Evolutionary conservation across 768 basidiomycete species (phyloP).

Genomic region (Termitomyces titanicus): DNA sequence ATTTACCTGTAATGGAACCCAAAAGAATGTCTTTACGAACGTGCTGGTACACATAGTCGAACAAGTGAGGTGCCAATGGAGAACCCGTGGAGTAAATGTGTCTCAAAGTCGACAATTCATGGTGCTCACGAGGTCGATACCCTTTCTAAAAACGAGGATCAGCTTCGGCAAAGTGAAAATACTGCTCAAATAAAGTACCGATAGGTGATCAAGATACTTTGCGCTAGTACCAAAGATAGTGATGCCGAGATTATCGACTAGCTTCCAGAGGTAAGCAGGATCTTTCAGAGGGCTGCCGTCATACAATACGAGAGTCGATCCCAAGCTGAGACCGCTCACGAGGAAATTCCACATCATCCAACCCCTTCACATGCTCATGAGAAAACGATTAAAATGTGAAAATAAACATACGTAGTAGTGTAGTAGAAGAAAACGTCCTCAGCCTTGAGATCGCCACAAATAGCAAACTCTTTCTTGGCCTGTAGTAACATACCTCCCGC

Average conservation of each 20-base stretch:
- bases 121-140: conserved; percentile 64
- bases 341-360: conserved; percentile 96
- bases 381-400: background rate
- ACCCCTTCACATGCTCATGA: conserved; percentile 39
- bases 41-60: conserved; percentile 71
- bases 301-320: conserved; percentile 72
- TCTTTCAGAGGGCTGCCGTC: conserved; percentile 78
- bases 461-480: conserved; percentile 64
- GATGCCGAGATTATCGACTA: conserved; percentile 66
- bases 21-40: conserved; percentile 62
- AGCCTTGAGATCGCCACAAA: conserved; percentile 62
- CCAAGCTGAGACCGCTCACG: conserved; percentile 57
- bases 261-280: conserved; percentile 61
- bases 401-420: conserved; percentile 65
- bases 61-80: conserved; percentile 64
- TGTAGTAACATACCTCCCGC: conserved; percentile 78
- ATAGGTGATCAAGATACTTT: conserved; percentile 77
- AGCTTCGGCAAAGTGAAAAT: conserved; percentile 7
- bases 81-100: conserved; percentile 83
- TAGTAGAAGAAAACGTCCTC: conserved; percentile 82
- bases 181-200: conserved; percentile 38
- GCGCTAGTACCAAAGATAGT: conserved; percentile 82
- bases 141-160: conserved; percentile 43
- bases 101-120: conserved; percentile 53
- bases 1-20: conserved; percentile 69